Percentiles rank a stretch among this genome's conserved stretches.
phyloP scores from a whole-genome alignment of 768 basidiomycete species.

The Auricularia sp. region DNA sequence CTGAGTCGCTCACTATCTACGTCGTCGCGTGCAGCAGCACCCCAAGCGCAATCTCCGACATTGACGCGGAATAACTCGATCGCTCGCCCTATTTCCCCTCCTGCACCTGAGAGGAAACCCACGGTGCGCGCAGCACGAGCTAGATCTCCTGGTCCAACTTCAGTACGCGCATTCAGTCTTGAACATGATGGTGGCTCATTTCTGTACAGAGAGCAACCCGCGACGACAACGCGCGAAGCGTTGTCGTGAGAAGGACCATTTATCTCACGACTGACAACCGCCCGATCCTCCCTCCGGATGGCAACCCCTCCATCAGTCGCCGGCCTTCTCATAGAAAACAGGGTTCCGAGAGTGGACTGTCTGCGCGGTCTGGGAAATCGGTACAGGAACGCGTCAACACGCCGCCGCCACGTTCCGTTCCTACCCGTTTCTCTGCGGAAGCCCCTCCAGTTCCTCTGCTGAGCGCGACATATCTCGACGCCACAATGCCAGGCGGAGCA shows the following conservation, averaged over 20 bases:
- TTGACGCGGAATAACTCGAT: constrained; percentile 35
- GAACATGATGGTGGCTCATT: neutral
- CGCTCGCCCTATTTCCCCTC: neutral
- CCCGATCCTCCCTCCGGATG: neutral
- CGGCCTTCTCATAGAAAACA: constrained; percentile 18
- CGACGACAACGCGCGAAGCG: constrained; percentile 3
- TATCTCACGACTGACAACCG: neutral
- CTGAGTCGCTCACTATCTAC: constrained; percentile 62
- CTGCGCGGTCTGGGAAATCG: constrained; percentile 50
- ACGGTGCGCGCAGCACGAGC: neutral
- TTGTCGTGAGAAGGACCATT: constrained; percentile 64
- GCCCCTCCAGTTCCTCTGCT: constrained; percentile 53
- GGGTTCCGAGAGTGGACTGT: constrained; percentile 38
- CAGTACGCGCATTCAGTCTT: neutral
- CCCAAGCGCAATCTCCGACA: constrained; percentile 31
- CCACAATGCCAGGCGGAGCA: neutral
- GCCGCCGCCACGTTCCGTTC: constrained; percentile 66
- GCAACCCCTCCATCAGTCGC: neutral
- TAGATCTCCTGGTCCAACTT: neutral
- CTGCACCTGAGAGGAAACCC: neutral
- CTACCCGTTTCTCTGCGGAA: constrained; percentile 58
- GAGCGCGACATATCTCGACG: neutral
- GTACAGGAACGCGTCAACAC: constrained; percentile 76
- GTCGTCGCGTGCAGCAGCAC: constrained; percentile 3
- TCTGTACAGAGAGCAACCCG: neutral